Percentiles rank a stretch among this genome's conserved stretches.
Conservation (phyloP, 805 yeast genomes). For the Metschnikowia peoriensis region DNA sequence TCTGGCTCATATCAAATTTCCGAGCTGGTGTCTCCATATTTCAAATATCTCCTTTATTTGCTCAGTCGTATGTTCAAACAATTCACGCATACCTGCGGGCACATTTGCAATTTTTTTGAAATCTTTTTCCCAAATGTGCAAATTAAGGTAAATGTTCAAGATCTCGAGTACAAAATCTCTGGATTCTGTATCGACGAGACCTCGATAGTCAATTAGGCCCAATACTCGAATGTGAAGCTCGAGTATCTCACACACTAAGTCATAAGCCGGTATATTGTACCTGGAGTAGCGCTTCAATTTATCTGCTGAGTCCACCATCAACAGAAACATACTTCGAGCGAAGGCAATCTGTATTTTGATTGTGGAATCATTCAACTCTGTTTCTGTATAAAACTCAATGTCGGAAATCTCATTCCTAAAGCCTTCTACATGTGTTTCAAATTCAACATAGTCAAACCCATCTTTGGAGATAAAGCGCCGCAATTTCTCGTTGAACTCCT, state of each 20-base stretch:
- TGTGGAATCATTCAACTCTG: neutral
- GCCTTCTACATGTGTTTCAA: neutral
- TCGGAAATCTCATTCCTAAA: neutral
- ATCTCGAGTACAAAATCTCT: neutral
- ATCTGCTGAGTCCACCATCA: neutral
- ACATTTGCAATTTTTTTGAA: neutral
- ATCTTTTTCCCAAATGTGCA: neutral
- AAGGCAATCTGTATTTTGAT: neutral
- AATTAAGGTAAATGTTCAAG: neutral
- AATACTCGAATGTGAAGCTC: neutral
- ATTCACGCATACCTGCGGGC: neutral
- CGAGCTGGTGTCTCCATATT: too few species aligned
- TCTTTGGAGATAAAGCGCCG: neutral
- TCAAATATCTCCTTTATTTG: neutral
- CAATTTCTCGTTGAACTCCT: neutral
- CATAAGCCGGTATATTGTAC: neutral
- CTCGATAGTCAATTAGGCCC: neutral
- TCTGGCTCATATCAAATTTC: too few species aligned
- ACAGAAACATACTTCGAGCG: neutral
- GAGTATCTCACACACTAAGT: neutral
- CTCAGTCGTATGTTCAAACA: neutral
- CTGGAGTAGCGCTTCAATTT: conserved; percentile 1
- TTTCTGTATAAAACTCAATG: neutral
- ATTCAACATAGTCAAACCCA: neutral
- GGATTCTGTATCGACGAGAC: neutral